phyloP scores from a whole-genome alignment of 495 filamentous ascomycete species.

The Oleoguttula mirabilis region DNA sequence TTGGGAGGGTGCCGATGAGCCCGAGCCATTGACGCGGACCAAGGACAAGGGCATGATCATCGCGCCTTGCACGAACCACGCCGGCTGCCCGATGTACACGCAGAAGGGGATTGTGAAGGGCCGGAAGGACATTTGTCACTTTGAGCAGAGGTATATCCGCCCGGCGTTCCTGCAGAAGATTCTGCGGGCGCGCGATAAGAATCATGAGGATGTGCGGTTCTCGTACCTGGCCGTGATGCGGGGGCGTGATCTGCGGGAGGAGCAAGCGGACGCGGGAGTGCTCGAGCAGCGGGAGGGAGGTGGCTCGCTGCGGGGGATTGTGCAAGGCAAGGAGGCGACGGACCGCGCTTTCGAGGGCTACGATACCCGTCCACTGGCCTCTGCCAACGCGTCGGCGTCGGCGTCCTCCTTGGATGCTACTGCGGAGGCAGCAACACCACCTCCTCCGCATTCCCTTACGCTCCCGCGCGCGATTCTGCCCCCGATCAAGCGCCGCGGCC shows the following conservation, averaged over 20 bases:
- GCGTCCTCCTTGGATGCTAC: background rate
- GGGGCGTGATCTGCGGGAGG: constrained; percentile 37
- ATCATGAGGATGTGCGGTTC: constrained; percentile 83
- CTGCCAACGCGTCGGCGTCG: too few species aligned
- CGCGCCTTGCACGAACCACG: constrained; percentile 90
- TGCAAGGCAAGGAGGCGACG: constrained; percentile 29
- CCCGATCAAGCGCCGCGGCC: constrained; percentile 74
- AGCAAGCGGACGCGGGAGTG: constrained; percentile 8
- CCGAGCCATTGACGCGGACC: constrained; percentile 29
- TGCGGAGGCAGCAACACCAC: background rate
- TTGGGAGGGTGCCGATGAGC: constrained; percentile 13
- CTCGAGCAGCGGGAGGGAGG: background rate
- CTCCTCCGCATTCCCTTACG: constrained; percentile 46
- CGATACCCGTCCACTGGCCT: constrained; percentile 18
- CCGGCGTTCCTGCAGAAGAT: constrained; percentile 73
- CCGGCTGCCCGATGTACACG: constrained; percentile 76
- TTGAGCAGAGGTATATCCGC: constrained; percentile 75
- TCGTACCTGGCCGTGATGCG: constrained; percentile 82
- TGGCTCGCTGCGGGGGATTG: background rate
- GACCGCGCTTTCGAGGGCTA: constrained; percentile 32
- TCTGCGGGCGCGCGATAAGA: constrained; percentile 53
- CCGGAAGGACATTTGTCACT: constrained; percentile 83
- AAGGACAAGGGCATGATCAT: constrained; percentile 76
- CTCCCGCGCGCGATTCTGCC: constrained; percentile 68
- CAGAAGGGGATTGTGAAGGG: constrained; percentile 51